Evolutionary conservation across 345 rosid species (phyloP).

Genomic region (Raphanus raphanistrum): DNA sequence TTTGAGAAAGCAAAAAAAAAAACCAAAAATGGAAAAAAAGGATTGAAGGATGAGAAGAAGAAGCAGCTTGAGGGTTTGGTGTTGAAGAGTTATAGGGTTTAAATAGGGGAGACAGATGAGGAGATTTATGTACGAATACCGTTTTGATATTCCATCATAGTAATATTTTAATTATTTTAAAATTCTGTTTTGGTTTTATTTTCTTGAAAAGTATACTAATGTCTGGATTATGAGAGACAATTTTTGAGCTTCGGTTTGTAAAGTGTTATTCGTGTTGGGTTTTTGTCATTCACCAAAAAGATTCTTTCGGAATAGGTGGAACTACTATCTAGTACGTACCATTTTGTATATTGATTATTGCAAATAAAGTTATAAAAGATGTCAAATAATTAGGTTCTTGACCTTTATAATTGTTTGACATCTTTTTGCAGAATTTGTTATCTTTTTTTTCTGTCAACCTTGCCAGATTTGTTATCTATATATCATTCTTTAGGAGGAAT

Average conservation of each 20-base stretch:
- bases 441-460: not conserved
- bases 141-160: not conserved
- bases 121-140: constrained; percentile 12
- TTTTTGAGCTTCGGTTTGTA: constrained; percentile 36
- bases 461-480: not conserved
- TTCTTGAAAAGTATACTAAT: constrained; percentile 5
- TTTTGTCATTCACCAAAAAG: constrained; percentile 36
- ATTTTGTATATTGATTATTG: constrained; percentile 21
- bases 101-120: constrained; percentile 30
- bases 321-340: constrained; percentile 32
- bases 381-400: constrained; percentile 21
- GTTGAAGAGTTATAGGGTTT: constrained; percentile 24
- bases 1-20: constrained; percentile 5
- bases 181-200: constrained; percentile 17
- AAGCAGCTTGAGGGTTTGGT: constrained; percentile 31
- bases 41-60: not conserved
- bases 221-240: constrained; percentile 39
- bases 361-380: not conserved
- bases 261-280: constrained; percentile 40
- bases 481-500: not conserved
- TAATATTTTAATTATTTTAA: constrained; percentile 1
- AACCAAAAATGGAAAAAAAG: not conserved
- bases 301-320: constrained; percentile 41
- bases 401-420: constrained; percentile 25
- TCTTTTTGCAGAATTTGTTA: constrained; percentile 16